Evolutionary conservation across 179 eudicot species (phyloP).

Genomic region (Spergularia azorica): DNA sequence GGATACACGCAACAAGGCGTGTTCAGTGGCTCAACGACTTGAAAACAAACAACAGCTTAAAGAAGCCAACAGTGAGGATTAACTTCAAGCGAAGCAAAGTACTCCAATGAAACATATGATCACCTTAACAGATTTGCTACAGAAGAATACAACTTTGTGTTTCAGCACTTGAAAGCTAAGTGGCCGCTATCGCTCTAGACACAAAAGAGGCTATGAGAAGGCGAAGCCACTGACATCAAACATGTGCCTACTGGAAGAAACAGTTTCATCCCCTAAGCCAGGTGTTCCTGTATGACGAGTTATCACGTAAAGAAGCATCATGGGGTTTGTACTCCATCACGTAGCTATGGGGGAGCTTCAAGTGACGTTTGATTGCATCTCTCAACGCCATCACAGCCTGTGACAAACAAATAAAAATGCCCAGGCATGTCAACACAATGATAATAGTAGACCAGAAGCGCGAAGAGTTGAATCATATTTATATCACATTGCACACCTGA

Average conservation of each 20-base stretch:
- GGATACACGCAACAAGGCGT: too few relatives aligned
- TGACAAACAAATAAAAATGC: background rate
- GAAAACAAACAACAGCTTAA: too few relatives aligned
- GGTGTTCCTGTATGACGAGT: slow-evolving; percentile 90
- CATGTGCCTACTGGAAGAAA: background rate
- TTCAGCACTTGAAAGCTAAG: background rate
- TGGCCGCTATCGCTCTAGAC: background rate
- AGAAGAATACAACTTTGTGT: background rate
- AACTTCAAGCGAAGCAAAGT: too few relatives aligned
- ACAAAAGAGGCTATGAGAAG: background rate
- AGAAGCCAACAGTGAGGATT: too few relatives aligned
- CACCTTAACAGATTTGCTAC: background rate
- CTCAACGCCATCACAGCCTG: slow-evolving; percentile 92
- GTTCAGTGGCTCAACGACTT: too few relatives aligned
- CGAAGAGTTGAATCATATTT: too few relatives aligned
- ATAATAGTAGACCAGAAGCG: background rate
- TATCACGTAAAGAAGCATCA: slow-evolving; percentile 90
- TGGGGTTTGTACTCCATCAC: slow-evolving; percentile 97
- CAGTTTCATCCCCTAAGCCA: slow-evolving; percentile 69
- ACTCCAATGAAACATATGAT: too few relatives aligned
- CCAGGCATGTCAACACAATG: background rate
- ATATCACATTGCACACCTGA: slow-evolving; percentile 74
- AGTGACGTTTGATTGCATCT: slow-evolving; percentile 82
- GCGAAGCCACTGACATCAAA: background rate
- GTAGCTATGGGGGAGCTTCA: slow-evolving; percentile 89